Percentiles rank a stretch among this genome's conserved stretches.
These are phyloP conservation scores for Diddensiella transvaalensis DNA, from an alignment of 805 yeast genomes.

Conservation along the genomic window DNA sequence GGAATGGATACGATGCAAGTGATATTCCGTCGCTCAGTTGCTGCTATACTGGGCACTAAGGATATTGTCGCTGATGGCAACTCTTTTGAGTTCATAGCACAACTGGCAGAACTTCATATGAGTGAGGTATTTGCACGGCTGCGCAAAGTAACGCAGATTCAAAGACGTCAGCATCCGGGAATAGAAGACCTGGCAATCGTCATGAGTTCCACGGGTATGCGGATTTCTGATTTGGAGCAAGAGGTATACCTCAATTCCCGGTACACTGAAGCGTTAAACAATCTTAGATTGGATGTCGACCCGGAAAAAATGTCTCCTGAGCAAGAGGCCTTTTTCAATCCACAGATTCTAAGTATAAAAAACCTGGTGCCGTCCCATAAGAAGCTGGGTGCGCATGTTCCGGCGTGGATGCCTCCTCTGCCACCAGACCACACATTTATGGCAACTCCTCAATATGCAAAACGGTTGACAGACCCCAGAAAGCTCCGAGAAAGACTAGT, in stretches of 20 bases:
- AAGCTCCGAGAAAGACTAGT: slow-evolving; percentile 67
- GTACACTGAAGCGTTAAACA: slow-evolving; percentile 26
- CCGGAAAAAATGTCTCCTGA: slow-evolving; percentile 37
- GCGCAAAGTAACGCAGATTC: slow-evolving; percentile 29
- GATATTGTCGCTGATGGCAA: slow-evolving; percentile 20
- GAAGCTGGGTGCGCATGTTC: slow-evolving; percentile 47
- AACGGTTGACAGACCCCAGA: slow-evolving; percentile 64
- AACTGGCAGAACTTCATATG: slow-evolving; percentile 34
- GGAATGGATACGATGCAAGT: slow-evolving; percentile 13
- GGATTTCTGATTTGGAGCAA: slow-evolving; percentile 30
- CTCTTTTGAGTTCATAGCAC: slow-evolving; percentile 29
- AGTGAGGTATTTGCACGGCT: slow-evolving; percentile 26
- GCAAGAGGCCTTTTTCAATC: slow-evolving; percentile 52
- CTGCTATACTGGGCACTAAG: slow-evolving; percentile 25
- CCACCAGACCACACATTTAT: slow-evolving; percentile 94
- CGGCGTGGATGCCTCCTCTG: slow-evolving; percentile 75
- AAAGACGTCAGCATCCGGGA: slow-evolving; percentile 34
- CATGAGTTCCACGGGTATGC: slow-evolving; percentile 30
- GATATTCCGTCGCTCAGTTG: slow-evolving; percentile 24
- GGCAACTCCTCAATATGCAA: slow-evolving; percentile 65
- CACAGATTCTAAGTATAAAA: slow-evolving; percentile 49
- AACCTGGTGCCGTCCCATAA: slow-evolving; percentile 53
- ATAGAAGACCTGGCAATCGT: slow-evolving; percentile 33
- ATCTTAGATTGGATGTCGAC: slow-evolving; percentile 27
- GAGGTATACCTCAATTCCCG: slow-evolving; percentile 25